Evolutionary conservation across 176 grass and related monocot genomes (phyloP), one percentile per base, ranked within the genome.

Genomic region (Cymbopogon citratus): DNA sequence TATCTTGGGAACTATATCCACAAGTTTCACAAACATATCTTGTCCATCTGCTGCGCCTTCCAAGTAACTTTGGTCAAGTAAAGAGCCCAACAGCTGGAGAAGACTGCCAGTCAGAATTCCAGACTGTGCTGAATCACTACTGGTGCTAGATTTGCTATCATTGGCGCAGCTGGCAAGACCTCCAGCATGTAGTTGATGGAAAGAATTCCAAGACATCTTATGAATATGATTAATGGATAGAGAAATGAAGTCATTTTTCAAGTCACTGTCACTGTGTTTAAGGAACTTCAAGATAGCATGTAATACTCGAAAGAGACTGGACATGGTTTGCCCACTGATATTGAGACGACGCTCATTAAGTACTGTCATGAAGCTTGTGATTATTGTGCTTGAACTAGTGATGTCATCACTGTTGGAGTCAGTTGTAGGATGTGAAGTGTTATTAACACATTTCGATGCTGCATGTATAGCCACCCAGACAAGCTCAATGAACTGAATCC

Each of bases 81-180:
- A 89, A 15, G 92, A 95, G 82, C 95, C 87, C 29, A 98, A 24
- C 21, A 98, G 85, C 61, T 98, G 95, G 88, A 95, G 90, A 76
- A 98, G 77, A 80, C 83, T 76, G 29, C 86, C 89, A 63, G 73
- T 52, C 77, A 98, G 72, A 81, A 93, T 73, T 78, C 52, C 54
- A 72, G 71, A 86, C 67, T 65, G 70, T 80, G 66, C 39, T 57
- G 25, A 80, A 74, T 63, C 71, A 73, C 49, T 76, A 73, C 45
- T 77, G 64, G 35, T 57, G 19, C 26, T 66, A 69, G 63, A 61
- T 75, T n/a, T 66, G 24, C 16, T 40, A 84, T 81, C 59, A n/a
- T 54, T 81, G 40, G 8, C 60, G 82, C 23, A 39, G 35, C 6
- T 84, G 33, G 59, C 74, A 66, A 33, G n/a, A 64, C 78, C 76